A percentile compares a stretch with the other conserved stretches of the same genome.
These are phyloP conservation scores for Fusarium ramigenum DNA, from an alignment of 2,329 filamentous ascomycete genomes.

Conservation along the genomic window DNA sequence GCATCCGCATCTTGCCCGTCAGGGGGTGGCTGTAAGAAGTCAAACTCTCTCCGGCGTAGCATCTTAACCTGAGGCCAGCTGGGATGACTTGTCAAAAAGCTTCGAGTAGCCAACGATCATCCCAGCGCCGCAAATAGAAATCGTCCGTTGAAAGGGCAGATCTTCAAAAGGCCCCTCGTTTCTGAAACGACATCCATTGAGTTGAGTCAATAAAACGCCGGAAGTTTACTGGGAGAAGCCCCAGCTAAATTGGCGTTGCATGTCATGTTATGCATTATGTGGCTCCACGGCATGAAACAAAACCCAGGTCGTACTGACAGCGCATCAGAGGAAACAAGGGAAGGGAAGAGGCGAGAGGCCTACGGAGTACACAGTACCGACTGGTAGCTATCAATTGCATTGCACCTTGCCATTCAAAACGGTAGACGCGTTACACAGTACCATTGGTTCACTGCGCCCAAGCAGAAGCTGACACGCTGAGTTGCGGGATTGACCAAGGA, in stretches of 20 bases:
- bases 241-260: slow-evolving; percentile 35
- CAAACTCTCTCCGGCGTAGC: not conserved
- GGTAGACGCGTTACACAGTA: not conserved
- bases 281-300: slow-evolving; percentile 39
- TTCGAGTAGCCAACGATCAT: not conserved
- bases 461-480: slow-evolving; percentile 31
- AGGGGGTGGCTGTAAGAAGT: slow-evolving; percentile 29
- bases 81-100: slow-evolving; percentile 6
- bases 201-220: not conserved
- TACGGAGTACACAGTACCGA: not conserved
- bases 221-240: slow-evolving; percentile 5
- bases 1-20: slow-evolving; percentile 15
- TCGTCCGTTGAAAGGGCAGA: not conserved
- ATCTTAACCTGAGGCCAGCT: slow-evolving; percentile 19
- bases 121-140: slow-evolving; percentile 1
- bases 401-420: not conserved
- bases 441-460: slow-evolving; percentile 10
- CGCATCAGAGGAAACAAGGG: slow-evolving; percentile 29
- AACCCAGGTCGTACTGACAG: slow-evolving; percentile 40
- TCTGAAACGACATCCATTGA: slow-evolving; percentile 27
- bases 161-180: slow-evolving; percentile 1
- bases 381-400: not conserved
- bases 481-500: not conserved
- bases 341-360: not conserved
- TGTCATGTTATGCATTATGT: slow-evolving; percentile 37